A percentile compares a stretch with the other conserved stretches of the same genome.
Conservation (phyloP, 352 stramenopile species). For the Globisporangium paroecandrum region DNA sequence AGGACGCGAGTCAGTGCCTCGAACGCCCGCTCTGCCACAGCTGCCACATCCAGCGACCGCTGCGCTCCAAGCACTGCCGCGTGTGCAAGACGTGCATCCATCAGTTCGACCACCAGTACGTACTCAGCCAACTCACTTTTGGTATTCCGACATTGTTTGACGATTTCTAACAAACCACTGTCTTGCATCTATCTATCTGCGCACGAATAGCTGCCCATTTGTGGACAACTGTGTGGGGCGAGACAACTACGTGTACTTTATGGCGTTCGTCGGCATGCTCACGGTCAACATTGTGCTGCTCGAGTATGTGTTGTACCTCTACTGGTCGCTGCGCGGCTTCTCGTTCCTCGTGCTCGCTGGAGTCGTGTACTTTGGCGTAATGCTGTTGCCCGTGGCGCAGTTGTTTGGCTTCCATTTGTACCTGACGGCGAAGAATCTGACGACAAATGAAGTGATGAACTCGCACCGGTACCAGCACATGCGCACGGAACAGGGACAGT, state of each 20-base stretch:
- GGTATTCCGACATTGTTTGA: neutral
- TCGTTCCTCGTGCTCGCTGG: slow-evolving; percentile 25
- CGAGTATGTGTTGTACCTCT: slow-evolving; percentile 58
- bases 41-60: slow-evolving; percentile 73
- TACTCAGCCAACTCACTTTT: slow-evolving; percentile 5
- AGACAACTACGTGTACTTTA: slow-evolving; percentile 94
- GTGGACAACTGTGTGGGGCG: slow-evolving; percentile 98
- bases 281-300: slow-evolving; percentile 42
- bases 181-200: neutral
- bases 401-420: slow-evolving; percentile 73
- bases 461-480: slow-evolving; percentile 59
- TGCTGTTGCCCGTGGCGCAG: slow-evolving; percentile 50
- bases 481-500: slow-evolving; percentile 22
- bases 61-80: slow-evolving; percentile 82
- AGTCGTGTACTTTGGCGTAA: slow-evolving; percentile 44
- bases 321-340: slow-evolving; percentile 44
- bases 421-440: slow-evolving; percentile 66
- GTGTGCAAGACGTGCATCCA: slow-evolving; percentile 93
- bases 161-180: slow-evolving; percentile 25
- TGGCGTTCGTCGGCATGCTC: slow-evolving; percentile 56
- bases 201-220: slow-evolving; percentile 87
- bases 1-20: slow-evolving; percentile 33
- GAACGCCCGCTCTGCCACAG: slow-evolving; percentile 80
- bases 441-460: slow-evolving; percentile 80
- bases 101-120: slow-evolving; percentile 97